Base-by-base conservation (phyloP, 371 early-diverging fungal genomes). In the Catenaria anguillulae region DNA sequence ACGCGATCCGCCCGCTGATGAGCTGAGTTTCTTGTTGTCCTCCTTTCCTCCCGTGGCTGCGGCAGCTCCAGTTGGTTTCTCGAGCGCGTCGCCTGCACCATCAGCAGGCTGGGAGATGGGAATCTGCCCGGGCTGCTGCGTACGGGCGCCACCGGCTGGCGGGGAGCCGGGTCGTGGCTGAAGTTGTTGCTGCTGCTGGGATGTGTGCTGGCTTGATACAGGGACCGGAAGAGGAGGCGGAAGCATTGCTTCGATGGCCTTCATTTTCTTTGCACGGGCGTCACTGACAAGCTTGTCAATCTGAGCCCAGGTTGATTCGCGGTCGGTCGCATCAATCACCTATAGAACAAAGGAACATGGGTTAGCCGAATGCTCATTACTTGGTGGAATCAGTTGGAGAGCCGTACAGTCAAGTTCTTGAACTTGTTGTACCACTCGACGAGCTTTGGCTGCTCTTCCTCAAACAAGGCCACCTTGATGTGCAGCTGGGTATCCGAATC, bases 401-500 rank as follows among this genome's bases (percentile, higher is more conserved):
- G 10, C 10, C 35, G 31, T n/a, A 64, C 65, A 17, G 29, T 4
- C 6, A 78, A 42, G 60, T 75, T 78, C 45, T 70, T 67, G 60
- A 79, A 79, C 50, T 69, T 37, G 2, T 43, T 37, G 62, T 66
- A 75, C 76, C 78, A 80, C 15, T 80, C 77, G 50, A 71, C 71
- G 33, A 80, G 48, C 6, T 55, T 55, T 36, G 73, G 76, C 62
- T 74, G 72, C 55, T 74, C 70, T n/a, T 75, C 75, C 52, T 78
- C 80, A 58, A 73, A 78, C 8, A 68, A 62, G 1, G 73, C 70
- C 23, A 75, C 43, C 61, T 76, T 75, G 62, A 72, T 72, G 55
- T 79, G 80, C 29, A 78, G 58, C 60, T 78, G 77, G n/a, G n/a
- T n/a, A n/a, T n/a, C n/a, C n/a, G n/a, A n/a, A n/a, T n/a, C n/a